Evolutionary conservation across 108 stramenopile genomes (phyloP).

Genomic region (Skeletonema marinoi): DNA sequence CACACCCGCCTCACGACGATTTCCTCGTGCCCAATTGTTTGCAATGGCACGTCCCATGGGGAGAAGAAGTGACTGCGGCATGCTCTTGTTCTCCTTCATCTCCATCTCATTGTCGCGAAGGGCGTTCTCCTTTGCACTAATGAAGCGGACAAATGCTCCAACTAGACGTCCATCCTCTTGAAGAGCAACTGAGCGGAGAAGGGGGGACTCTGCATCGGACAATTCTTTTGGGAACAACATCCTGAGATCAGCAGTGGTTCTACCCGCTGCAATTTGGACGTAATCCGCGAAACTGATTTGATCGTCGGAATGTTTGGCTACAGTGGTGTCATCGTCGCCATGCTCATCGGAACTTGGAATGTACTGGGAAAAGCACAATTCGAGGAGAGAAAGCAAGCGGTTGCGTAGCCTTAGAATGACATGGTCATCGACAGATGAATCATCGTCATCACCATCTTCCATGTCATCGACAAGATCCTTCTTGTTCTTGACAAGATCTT

Average conservation of each 20-base stretch:
- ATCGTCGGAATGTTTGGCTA: constrained; percentile 49
- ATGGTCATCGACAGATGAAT: constrained; percentile 47
- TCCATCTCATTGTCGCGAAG: constrained; percentile 32
- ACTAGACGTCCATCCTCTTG: constrained; percentile 60
- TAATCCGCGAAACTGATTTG: constrained; percentile 59
- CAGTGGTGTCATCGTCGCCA: constrained; percentile 49
- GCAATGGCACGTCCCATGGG: constrained; percentile 64
- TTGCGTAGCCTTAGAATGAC: constrained; percentile 63
- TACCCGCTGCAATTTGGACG: constrained; percentile 60
- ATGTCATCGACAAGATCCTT: constrained; percentile 31
- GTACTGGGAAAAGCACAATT: constrained; percentile 74
- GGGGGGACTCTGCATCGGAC: constrained; percentile 53
- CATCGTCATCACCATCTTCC: constrained; percentile 45
- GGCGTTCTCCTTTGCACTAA: constrained; percentile 56
- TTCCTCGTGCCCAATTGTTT: constrained; percentile 73
- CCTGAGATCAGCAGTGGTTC: constrained; percentile 65
- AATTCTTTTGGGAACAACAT: constrained; percentile 71
- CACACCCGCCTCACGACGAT: constrained; percentile 82
- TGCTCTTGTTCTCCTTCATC: constrained; percentile 21
- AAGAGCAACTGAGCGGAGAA: constrained; percentile 66
- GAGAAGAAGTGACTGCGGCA: constrained; percentile 52
- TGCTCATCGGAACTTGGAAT: constrained; percentile 28
- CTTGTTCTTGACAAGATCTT: constrained; percentile 34
- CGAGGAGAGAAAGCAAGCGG: constrained; percentile 56
- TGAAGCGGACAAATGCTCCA: constrained; percentile 69